These are phyloP conservation scores for Suillus luteus DNA, from an alignment of 768 basidiomycete genomes.

Conservation along the genomic window DNA sequence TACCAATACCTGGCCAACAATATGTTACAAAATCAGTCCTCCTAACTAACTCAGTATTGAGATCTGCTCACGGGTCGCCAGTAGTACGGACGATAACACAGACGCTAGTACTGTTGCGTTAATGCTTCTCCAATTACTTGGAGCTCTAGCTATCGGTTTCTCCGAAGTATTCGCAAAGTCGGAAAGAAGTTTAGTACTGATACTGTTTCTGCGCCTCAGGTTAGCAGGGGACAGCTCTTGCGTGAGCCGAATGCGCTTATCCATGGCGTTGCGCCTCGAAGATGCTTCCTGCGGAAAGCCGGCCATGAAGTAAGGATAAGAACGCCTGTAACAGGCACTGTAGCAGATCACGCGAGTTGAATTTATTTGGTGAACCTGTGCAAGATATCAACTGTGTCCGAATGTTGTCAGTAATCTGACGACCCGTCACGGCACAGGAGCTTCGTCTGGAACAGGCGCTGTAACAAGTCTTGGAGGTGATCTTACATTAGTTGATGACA, in stretches of 20 bases:
- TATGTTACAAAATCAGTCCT: no score
- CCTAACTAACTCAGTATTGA: no score
- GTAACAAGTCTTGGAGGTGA: no score
- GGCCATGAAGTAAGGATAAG: not conserved
- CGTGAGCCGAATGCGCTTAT: not conserved
- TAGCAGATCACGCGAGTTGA: not conserved
- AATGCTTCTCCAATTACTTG: slow-evolving; percentile 47
- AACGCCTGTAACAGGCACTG: not conserved
- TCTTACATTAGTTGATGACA: not conserved
- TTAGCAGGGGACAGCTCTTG: not conserved
- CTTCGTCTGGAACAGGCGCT: not conserved
- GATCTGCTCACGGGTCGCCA: no score
- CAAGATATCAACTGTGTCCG: no score
- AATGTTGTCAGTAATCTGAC: no score
- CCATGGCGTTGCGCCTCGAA: not conserved
- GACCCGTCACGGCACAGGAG: not conserved
- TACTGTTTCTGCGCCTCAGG: slow-evolving; percentile 1
- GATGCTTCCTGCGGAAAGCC: not conserved
- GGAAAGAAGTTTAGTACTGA: slow-evolving; percentile 16
- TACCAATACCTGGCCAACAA: no score
- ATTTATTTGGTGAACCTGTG: no score
- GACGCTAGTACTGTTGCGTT: slow-evolving; percentile 30
- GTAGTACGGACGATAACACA: no score
- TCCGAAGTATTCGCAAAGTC: slow-evolving; percentile 30
- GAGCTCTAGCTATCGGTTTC: slow-evolving; percentile 42